A percentile compares a stretch with the other conserved stretches of the same genome.
Conservation (phyloP, 352 stramenopile genomes). For the Phytopythium kandeliae region DNA sequence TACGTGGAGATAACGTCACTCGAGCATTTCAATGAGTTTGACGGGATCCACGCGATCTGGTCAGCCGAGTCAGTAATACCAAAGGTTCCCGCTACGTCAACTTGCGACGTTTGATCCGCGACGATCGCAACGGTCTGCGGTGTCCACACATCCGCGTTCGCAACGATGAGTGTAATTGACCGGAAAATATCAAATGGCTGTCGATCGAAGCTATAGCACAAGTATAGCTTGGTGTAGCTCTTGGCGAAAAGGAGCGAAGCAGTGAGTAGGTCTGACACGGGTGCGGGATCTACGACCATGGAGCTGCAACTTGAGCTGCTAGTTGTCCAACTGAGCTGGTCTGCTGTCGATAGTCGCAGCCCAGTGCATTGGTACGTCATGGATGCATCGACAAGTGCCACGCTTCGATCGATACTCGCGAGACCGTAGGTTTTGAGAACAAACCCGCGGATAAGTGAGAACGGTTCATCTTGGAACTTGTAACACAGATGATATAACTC, state of each 20-base stretch:
- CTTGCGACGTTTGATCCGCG: constrained; percentile 25
- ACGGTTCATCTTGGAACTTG: constrained; percentile 63
- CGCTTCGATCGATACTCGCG: constrained; percentile 27
- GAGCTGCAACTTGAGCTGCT: constrained; percentile 28
- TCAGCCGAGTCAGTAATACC: constrained; percentile 49
- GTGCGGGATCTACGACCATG: constrained; percentile 16
- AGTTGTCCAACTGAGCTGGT: constrained; percentile 50
- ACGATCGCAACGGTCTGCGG: constrained; percentile 44
- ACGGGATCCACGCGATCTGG: constrained; percentile 58
- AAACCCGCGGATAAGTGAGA: constrained; percentile 35
- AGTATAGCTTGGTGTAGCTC: constrained; percentile 26
- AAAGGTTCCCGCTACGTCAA: constrained; percentile 50
- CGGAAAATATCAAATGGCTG: constrained; percentile 54
- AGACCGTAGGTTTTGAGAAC: constrained; percentile 45
- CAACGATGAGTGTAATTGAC: constrained; percentile 23
- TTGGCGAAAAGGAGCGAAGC: constrained; percentile 22
- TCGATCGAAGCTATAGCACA: constrained; percentile 64
- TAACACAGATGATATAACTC: constrained; percentile 70
- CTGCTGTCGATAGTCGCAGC: constrained; percentile 38
- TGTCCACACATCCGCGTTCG: constrained; percentile 47
- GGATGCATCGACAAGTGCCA: constrained; percentile 34
- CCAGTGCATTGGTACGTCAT: constrained; percentile 40
- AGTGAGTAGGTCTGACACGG: constrained; percentile 24
- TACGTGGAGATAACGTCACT: constrained; percentile 21
- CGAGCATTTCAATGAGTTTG: constrained; percentile 32